Base-by-base conservation (phyloP, 2,329 filamentous ascomycete species). In the Diaporthe sp. region DNA sequence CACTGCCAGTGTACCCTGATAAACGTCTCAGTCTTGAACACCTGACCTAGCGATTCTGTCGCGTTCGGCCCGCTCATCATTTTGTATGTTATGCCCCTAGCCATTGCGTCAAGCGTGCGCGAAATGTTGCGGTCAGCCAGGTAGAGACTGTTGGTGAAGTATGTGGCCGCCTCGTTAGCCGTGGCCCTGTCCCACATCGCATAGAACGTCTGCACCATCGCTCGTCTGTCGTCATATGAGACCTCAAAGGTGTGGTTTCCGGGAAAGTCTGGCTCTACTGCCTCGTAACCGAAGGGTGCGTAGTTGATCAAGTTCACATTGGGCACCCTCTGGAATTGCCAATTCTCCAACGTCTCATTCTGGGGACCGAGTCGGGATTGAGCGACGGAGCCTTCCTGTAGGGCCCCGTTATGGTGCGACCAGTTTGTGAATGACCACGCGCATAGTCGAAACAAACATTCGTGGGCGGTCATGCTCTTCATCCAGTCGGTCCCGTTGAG, bases 21-120 rank as follows among this genome's bases (percentile, higher is more conserved):
- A 6, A 60, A 60, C 12, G 57, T 60, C 57, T 60, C 3, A 3
- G 57, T 40, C 35, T 60, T 15, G 4, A 60, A 60, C 5, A 60
- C 57, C n/a, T 60, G 57, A 6, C 57, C 57, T 12, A 25, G 57
- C 35, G 57, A 60, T 4, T 25, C 5, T 8, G 57, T 40, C 33
- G 57, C 22, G 22, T 25, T 60, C n/a, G 22, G n/a, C 57, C 19
- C 57, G 57, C n/a, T 40, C 57, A 60, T 60, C 35, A 60, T 60
- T 4, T 40, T 60, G 13, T 40, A 40, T 12, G 57, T 60, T 19
- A 60, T 60, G 5, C 57, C 57, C 35, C 35, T 60, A 5, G 57
- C 57, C n/a, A 60, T 60, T 6, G 57, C 35, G 12, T 40, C 57
- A 3, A 60, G 57, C 30, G 57, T 60, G 22, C 33, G 35, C 35